phyloP scores from a whole-genome alignment of 2,329 filamentous ascomycete species.

The Hypoxylon sp. region DNA sequence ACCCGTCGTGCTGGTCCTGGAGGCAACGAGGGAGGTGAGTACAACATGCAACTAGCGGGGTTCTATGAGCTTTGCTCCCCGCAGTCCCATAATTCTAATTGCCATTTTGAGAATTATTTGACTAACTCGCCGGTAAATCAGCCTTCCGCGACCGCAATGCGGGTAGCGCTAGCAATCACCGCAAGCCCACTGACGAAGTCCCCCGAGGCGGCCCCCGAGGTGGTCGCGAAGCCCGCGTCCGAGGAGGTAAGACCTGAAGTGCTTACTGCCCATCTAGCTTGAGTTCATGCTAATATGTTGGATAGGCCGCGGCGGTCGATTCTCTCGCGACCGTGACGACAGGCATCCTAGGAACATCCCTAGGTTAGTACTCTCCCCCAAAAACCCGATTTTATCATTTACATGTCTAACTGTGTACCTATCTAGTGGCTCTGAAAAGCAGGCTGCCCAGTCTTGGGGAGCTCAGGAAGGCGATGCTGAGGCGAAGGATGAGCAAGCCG shows the following conservation, averaged over 20 bases:
- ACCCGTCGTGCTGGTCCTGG: slow-evolving; percentile 70
- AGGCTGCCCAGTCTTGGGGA: slow-evolving; percentile 91
- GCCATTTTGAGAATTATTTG: slow-evolving; percentile 19
- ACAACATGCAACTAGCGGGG: slow-evolving; percentile 7
- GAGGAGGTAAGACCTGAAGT: slow-evolving; percentile 62
- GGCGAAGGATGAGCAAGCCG: slow-evolving; percentile 91
- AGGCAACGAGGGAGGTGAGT: slow-evolving; percentile 91
- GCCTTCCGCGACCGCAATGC: slow-evolving; percentile 91
- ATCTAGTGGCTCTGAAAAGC: slow-evolving; percentile 82
- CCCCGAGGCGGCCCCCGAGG: slow-evolving; percentile 68
- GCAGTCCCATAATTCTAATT: slow-evolving; percentile 27
- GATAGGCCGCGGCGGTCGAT: slow-evolving; percentile 66
- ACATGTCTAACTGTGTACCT: slow-evolving; percentile 23
- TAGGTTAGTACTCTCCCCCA: slow-evolving; percentile 57
- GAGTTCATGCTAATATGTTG: slow-evolving; percentile 33
- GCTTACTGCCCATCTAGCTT: not conserved
- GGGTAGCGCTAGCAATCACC: slow-evolving; percentile 85
- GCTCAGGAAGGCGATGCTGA: slow-evolving; percentile 83
- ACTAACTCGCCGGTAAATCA: slow-evolving; percentile 54
- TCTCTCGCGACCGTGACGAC: slow-evolving; percentile 67
- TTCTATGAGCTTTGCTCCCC: not conserved
- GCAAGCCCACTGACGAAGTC: slow-evolving; percentile 79
- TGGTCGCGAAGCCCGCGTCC: slow-evolving; percentile 72
- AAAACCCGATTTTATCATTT: not conserved
- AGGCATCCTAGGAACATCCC: slow-evolving; percentile 64